Evolutionary conservation across 2,329 filamentous ascomycete species (phyloP), one percentile per base, ranked within the genome.

Genomic region (Neocatenulostroma microsporum): DNA sequence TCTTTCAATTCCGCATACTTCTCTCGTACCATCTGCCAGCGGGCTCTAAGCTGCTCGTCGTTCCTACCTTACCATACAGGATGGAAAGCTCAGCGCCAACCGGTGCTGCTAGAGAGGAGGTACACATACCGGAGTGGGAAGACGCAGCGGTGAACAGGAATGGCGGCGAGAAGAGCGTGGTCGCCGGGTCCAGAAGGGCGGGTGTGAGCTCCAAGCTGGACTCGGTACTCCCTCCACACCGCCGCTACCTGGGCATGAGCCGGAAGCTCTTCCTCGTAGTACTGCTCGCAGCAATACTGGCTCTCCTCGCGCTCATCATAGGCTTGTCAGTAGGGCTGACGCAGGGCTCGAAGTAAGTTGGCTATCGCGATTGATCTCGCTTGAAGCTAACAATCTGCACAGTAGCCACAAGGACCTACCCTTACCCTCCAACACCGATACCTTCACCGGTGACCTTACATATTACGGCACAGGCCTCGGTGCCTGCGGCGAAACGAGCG

Each of bases 381-480:
- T n/a, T n/a, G n/a, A 7, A 32, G 27, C 29, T 39, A 15, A 41
- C 21, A 14, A 34, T 4, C n/a, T 26, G 7, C 27, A 6, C 21
- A 18, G 23, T 15, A 18, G 32, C 23, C 30, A 35, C 35, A 48
- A 56, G 27, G 69, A 71, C 44, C 60, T 76, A 5, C 72, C 72
- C 3, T 62, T 76, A 6, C 73, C 73, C 3, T 63, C 61, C 18
- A 67, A 71, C 38, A 63, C 66, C 9, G 63, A 68, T 1, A 67
- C 69, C 1, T 76, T 74, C 49, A 69, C 63, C 3, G 81, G 80
- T 35, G 78, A 84, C 33, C 57, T 84, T 34, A 85, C 80, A 1
- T 88, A 78, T 62, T 88, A 82, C 57, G 62, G 66, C 13, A 74
- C 80, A 0, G 73, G 60, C 0, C 67, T 84, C 3, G 83, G 84